These are phyloP conservation scores for Boletus insuetus DNA, from an alignment of 768 basidiomycete species.

Conservation along the genomic window DNA sequence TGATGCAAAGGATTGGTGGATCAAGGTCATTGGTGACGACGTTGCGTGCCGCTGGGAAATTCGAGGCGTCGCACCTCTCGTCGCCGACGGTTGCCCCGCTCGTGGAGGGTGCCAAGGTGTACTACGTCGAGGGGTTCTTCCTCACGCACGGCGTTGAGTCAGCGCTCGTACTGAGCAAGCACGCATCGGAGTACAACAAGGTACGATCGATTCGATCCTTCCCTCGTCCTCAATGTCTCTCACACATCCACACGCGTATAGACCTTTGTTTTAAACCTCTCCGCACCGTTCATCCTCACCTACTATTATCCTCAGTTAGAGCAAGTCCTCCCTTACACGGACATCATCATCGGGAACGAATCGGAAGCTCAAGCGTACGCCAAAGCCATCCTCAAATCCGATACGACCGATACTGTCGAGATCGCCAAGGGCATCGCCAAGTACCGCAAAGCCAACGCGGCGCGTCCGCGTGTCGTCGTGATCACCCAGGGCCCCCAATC, in stretches of 20 bases:
- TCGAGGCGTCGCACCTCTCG: slow-evolving; percentile 75
- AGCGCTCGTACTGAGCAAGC: slow-evolving; percentile 71
- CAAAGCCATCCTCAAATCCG: slow-evolving; percentile 61
- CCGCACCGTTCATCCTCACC: slow-evolving; percentile 94
- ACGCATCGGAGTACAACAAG: slow-evolving; percentile 74
- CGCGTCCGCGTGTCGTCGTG: slow-evolving; percentile 77
- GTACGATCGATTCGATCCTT: slow-evolving; percentile 31
- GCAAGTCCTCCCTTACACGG: slow-evolving; percentile 77
- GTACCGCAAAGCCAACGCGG: slow-evolving; percentile 71
- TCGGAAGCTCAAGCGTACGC: slow-evolving; percentile 90
- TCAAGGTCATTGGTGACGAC: slow-evolving; percentile 88
- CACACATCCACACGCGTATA: slow-evolving; percentile 25
- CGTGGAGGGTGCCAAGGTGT: slow-evolving; percentile 77
- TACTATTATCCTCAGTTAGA: slow-evolving; percentile 86
- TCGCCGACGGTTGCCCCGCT: slow-evolving; percentile 73
- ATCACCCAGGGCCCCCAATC: slow-evolving; percentile 87
- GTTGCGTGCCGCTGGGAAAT: slow-evolving; percentile 87
- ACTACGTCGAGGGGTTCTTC: slow-evolving; percentile 97
- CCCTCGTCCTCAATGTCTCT: not conserved
- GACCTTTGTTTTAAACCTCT: slow-evolving; percentile 91
- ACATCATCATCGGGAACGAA: slow-evolving; percentile 94
- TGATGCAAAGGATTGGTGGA: not conserved
- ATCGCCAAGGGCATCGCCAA: slow-evolving; percentile 77
- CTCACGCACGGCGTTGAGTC: slow-evolving; percentile 85
- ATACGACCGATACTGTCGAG: slow-evolving; percentile 61